Evolutionary conservation across 768 basidiomycete genomes (phyloP), one percentile per base, ranked within the genome.

Genomic region (Russula ochroleuca): DNA sequence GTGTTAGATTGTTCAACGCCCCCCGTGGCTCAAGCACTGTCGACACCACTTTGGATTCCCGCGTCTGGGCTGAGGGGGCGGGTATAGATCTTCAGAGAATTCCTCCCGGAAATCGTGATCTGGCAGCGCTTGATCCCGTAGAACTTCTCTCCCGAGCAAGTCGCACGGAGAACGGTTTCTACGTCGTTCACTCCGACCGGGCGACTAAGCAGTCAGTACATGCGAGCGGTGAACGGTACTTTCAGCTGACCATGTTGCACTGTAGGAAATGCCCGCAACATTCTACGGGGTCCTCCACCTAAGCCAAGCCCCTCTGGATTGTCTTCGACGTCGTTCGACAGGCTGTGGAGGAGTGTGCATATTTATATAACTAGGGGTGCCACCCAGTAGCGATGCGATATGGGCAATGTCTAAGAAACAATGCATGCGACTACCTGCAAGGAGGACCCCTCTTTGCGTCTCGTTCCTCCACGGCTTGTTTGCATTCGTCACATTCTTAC

Each of bases 1-100:
- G 91, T 3, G 90, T 92, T 57, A 88, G 83, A 72, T 72, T 88
- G 28, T 84, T 87, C 49, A 74, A 81, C 25, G 56, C 74, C 15
- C n/a, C 70, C 71, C 35, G 35, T 52, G 63, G 64, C 10, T 51
- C 67, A 11, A 62, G 25, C 33, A 14, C 33, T 15, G 57, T 62
- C 28, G 48, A 60, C 52, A 64, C 67, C 21, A 57, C 65, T 49
- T 68, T 79, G 14, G 80, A 81, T 60, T 78, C 73, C 66, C 77
- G 74, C 62, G 69, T 75, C 70, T 80, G 75, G 79, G 78, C 72
- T 48, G 77, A 72, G 55, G 79, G 77, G 40, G 64, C 65, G 31
- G 75, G 77, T 2, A 75, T 77, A 53, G 68, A 69, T 38, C 64
- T 78, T 47, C 51, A 64, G 17, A 66, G 52, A 7, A 6, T 17